Conservation (phyloP, 495 filamentous ascomycete species). For the Tuber aestivum region DNA sequence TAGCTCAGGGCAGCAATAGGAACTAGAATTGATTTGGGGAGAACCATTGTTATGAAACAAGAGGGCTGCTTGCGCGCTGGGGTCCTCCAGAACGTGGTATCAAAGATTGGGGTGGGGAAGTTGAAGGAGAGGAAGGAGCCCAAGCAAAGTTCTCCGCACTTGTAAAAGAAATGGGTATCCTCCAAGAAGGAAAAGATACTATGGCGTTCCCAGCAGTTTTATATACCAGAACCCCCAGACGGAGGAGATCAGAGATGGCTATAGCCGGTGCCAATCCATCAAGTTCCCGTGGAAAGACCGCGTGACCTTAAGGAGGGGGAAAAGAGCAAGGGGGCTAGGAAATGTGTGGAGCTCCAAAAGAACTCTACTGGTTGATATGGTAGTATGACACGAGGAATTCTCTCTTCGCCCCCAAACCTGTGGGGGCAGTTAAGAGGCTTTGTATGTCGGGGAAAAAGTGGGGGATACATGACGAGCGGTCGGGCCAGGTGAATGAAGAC, state of each 20-base stretch:
- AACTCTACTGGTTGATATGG: background rate
- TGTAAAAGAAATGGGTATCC: background rate
- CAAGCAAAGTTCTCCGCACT: background rate
- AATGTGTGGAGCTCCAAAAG: background rate
- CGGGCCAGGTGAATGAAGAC: background rate
- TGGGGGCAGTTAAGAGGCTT: background rate
- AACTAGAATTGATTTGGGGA: slow-evolving; percentile 19
- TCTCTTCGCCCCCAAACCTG: background rate
- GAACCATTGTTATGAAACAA: slow-evolving; percentile 16
- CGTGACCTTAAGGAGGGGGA: background rate
- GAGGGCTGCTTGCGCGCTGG: background rate
- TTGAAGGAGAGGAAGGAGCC: background rate
- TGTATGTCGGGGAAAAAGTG: background rate
- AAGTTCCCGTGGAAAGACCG: background rate
- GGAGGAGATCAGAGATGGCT: background rate
- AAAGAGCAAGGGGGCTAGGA: background rate
- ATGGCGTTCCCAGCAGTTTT: background rate
- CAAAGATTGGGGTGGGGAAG: background rate
- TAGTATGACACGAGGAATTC: background rate
- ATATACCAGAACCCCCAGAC: background rate
- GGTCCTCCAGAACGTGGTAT: background rate
- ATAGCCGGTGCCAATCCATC: background rate
- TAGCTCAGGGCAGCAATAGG: slow-evolving; percentile 11
- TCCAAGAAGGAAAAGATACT: background rate
- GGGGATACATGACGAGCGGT: background rate